A percentile compares a stretch with the other conserved stretches of the same genome.
Evolutionary conservation across 2,329 filamentous ascomycete species (phyloP).

Genomic region (Dryadomyces sulphureus): DNA sequence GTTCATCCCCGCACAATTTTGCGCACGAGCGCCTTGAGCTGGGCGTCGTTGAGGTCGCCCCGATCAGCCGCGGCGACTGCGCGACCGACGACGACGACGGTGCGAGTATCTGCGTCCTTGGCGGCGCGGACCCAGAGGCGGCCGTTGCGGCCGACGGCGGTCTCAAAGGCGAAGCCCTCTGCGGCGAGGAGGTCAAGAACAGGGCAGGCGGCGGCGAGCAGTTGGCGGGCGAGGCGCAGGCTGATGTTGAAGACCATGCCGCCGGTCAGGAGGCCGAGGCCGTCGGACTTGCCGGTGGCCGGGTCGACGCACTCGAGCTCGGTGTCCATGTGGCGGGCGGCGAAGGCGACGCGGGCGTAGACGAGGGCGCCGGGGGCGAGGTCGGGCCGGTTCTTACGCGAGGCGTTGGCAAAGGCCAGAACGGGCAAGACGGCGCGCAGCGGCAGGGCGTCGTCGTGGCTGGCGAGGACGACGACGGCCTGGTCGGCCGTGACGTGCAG

Average conservation of each 20-base stretch:
- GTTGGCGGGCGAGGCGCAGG: constrained; percentile 62
- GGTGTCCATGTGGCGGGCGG: constrained; percentile 70
- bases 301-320: constrained; percentile 84
- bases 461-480: constrained; percentile 66
- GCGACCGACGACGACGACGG: constrained; percentile 62
- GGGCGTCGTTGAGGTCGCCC: constrained; percentile 43
- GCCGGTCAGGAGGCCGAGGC: constrained; percentile 62
- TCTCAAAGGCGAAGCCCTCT: constrained; percentile 76
- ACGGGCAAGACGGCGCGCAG: constrained; percentile 57
- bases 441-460: constrained; percentile 39
- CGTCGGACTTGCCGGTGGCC: constrained; percentile 75
- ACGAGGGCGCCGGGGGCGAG: constrained; percentile 63
- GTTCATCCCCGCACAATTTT: constrained; percentile 26
- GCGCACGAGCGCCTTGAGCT: constrained; percentile 52
- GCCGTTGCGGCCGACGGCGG: constrained; percentile 85
- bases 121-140: constrained; percentile 74
- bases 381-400: constrained; percentile 78
- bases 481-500: constrained; percentile 60
- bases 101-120: constrained; percentile 21
- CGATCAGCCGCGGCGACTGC: constrained; percentile 69
- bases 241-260: constrained; percentile 81
- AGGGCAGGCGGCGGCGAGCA: constrained; percentile 54
- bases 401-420: constrained; percentile 83
- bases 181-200: constrained; percentile 66
- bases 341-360: constrained; percentile 70